These are phyloP conservation scores for Suillus placidus DNA, from an alignment of 768 basidiomycete species.

Conservation along the genomic window DNA sequence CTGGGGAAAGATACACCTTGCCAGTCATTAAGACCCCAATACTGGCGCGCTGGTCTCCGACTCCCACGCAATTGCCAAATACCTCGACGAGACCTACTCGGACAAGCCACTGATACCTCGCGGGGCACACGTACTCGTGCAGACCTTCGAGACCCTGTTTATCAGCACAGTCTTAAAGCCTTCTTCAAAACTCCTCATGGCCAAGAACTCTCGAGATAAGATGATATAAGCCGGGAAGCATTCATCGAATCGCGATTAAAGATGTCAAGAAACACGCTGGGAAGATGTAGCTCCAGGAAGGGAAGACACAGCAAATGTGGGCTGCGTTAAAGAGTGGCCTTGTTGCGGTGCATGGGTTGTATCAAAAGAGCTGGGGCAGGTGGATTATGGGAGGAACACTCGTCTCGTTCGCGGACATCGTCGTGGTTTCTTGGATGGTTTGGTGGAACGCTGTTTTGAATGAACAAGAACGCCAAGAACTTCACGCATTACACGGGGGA, in stretches of 20 bases:
- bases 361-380: conserved; percentile 5
- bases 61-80: conserved; percentile 47
- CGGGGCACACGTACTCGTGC: neutral
- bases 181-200: neutral
- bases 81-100: conserved; percentile 44
- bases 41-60: conserved; percentile 41
- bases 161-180: neutral
- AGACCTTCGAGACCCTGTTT: neutral
- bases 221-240: neutral
- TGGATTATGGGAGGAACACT: conserved; percentile 9
- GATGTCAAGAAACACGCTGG: neutral
- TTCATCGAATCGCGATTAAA: conserved; percentile 1
- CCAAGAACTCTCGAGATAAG: neutral
- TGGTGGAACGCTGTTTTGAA: neutral
- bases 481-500: neutral
- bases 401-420: neutral
- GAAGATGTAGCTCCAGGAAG: neutral
- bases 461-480: neutral
- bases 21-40: conserved; percentile 47
- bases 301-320: neutral
- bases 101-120: conserved; percentile 13
- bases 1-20: conserved; percentile 37
- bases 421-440: neutral
- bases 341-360: neutral
- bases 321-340: neutral